Base-by-base conservation (phyloP, 306 rosid genomes). In the Nissolia schottii region DNA sequence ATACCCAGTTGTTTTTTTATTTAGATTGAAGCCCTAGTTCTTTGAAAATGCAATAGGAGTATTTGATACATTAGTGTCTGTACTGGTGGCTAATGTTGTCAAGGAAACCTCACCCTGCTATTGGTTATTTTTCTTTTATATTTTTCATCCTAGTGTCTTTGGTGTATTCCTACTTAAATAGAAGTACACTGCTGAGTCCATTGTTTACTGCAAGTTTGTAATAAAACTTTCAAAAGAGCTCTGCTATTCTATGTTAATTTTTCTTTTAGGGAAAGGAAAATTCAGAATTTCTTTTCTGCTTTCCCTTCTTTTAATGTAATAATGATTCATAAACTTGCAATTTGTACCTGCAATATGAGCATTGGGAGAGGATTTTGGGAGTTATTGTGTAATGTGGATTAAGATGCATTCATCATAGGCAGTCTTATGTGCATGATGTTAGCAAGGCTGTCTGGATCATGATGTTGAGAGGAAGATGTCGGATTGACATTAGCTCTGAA, bases 401-500 rank as follows among this genome's bases (percentile, higher is more conserved):
- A 63, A 53, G 29, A 67, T 81, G 80, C 85, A 72, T 85, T 76
- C 78, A 53, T 75, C 28, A 32, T 74, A 83, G 83, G 85, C 85
- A 82, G 82, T 51, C 66, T 62, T 58, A 82, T 78, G 64, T 82
- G 76, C 78, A 77, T 83, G 83, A 81, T 14, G 54, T 84, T 87
- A 75, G 84, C 82, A 71, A 85, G 82, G 73, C 77, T 81, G 83
- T 79, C 77, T 85, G 22, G 79, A 82, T 81, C 85, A 77, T 64
- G 77, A 56, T 73, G 41, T 79, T 86, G 90, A 76, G 83, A 82
- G 46, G 93, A 90, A 82, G 90, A 82, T 83, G 80, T 58, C 82
- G 77, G 57, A 67, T 60, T 77, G 84, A 78, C 80, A 74, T 87
- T 81, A 81, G 58, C 82, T 66, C 83, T 85, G 87, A 79, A 81